A percentile compares a stretch with the other conserved stretches of the same genome.
These are phyloP conservation scores for Epichloe aotearoae DNA, from an alignment of 2,329 filamentous ascomycete species.

Conservation along the genomic window DNA sequence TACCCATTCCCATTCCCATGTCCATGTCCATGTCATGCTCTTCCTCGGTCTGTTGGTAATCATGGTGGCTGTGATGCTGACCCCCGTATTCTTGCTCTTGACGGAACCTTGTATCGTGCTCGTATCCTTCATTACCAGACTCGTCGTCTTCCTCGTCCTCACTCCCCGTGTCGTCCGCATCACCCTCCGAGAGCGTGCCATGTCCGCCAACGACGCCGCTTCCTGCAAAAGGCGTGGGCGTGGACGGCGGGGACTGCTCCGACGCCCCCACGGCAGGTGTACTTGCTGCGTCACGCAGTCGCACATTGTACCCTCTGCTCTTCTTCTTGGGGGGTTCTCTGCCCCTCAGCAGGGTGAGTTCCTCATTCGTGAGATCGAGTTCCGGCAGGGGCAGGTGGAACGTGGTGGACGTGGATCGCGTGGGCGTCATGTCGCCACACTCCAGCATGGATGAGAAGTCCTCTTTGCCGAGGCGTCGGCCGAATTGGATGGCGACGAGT, in stretches of 20 bases:
- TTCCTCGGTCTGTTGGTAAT: slow-evolving; percentile 7
- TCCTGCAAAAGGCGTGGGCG: slow-evolving; percentile 2
- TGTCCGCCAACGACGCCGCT: slow-evolving; percentile 5
- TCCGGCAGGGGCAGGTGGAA: slow-evolving; percentile 22
- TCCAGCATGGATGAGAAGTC: slow-evolving; percentile 24
- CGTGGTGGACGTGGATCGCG: slow-evolving; percentile 16
- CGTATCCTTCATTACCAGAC: slow-evolving; percentile 13
- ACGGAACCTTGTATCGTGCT: slow-evolving; percentile 13
- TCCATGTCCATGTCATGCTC: slow-evolving; percentile 2
- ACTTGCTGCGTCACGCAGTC: slow-evolving; percentile 14
- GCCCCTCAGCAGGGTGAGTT: slow-evolving; percentile 21
- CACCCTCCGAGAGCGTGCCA: slow-evolving; percentile 4
- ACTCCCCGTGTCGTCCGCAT: slow-evolving; percentile 11
- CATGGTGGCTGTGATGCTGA: slow-evolving; percentile 1
- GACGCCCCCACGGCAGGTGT: slow-evolving; percentile 7
- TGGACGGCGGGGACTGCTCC: slow-evolving; percentile 6
- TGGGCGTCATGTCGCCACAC: slow-evolving; percentile 21
- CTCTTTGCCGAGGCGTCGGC: slow-evolving; percentile 30
- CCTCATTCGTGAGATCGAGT: slow-evolving; percentile 22
- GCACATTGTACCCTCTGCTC: slow-evolving; percentile 22
- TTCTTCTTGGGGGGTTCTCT: slow-evolving; percentile 24
- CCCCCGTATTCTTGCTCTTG: background rate
- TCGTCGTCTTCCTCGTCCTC: slow-evolving; percentile 15
- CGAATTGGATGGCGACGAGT: slow-evolving; percentile 52
- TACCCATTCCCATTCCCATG: slow-evolving; percentile 1